A percentile compares a stretch with the other conserved stretches of the same genome.
Evolutionary conservation across 2,329 filamentous ascomycete genomes (phyloP).

Genomic region (Saccharata proteae): DNA sequence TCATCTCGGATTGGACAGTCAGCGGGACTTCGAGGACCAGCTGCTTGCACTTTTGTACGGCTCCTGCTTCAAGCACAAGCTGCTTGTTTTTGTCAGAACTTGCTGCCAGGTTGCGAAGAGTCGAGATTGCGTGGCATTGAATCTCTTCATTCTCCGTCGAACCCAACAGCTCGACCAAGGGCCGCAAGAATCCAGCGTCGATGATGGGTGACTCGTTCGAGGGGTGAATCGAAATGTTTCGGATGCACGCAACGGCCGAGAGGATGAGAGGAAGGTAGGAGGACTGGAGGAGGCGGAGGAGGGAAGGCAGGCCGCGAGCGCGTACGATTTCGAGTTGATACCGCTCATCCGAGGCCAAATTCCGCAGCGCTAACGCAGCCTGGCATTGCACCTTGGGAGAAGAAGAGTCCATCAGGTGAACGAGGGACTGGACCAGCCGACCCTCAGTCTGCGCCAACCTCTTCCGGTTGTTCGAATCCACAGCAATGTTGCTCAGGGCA

Average conservation of each 20-base stretch:
- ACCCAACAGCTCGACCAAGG: slow-evolving; percentile 82
- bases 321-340: slow-evolving; percentile 97
- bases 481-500: slow-evolving; percentile 94
- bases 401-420: slow-evolving; percentile 93
- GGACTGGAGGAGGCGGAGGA: slow-evolving; percentile 83
- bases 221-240: slow-evolving; percentile 97
- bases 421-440: slow-evolving; percentile 82
- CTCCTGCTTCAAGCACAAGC: slow-evolving; percentile 89
- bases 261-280: slow-evolving; percentile 92
- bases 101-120: slow-evolving; percentile 84
- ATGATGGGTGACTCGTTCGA: slow-evolving; percentile 98
- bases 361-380: slow-evolving; percentile 83
- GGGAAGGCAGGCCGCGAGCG: slow-evolving; percentile 69
- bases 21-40: slow-evolving; percentile 85
- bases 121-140: slow-evolving; percentile 96
- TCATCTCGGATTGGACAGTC: slow-evolving; percentile 97
- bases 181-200: slow-evolving; percentile 89
- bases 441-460: slow-evolving; percentile 84
- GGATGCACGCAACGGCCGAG: slow-evolving; percentile 93
- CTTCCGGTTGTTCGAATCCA: slow-evolving; percentile 81
- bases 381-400: slow-evolving; percentile 98
- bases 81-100: slow-evolving; percentile 98
- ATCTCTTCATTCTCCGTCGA: slow-evolving; percentile 98
- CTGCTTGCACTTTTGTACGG: slow-evolving; percentile 97
- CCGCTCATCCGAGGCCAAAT: slow-evolving; percentile 94